Evolutionary conservation across 257 asterid genomes (phyloP), one percentile per base, ranked within the genome.

Genomic region (Fraxinus quadrangulata): DNA sequence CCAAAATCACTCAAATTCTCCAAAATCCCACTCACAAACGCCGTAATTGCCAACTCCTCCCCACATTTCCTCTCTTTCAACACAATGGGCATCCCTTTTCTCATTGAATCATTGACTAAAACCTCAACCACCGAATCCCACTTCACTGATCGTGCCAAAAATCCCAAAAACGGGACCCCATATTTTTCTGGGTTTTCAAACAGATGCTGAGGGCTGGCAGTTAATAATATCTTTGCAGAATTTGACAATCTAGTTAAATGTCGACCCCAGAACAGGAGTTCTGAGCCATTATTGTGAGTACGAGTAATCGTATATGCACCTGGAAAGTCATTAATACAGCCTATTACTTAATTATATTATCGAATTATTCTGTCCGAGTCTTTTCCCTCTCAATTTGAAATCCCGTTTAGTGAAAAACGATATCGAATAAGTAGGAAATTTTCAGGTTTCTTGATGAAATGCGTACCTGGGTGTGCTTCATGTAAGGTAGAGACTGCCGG

Each of bases 231-330:
- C 72, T 85, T 86, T 54, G 91, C 78, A 40, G 98, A 93, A 84
- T 88, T 83, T 10, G 96, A 85, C 39, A 95, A 89, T 82, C 99
- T 89, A 66, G 16, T 72, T 70, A 90, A 73, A 73, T 95, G 98
- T 68, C 97, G 88, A 49, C 87, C 89, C 99, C 97, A 91, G 84
- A 93, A 93, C 71, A 93, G 79, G 84, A 95, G 73, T 47, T 83
- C 75, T 23, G 93, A 78, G 78, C 90, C 94, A 86, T 83, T 86
- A 81, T 81, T 91, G 80, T 83, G 91, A 78, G 99, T 95, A 37
- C 98, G 96, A 75, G 99, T 89, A 31, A 97, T 93, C 72, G 99
- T 96, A 80, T 96, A 96, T 47, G 94, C 97, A 78, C 99, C 99
- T 96, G 92, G 82, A 83, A 61, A 70, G 54, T 9, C 5, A 72